Conservation (phyloP, 305 asterid genomes). For the Fraxinus greggii region DNA sequence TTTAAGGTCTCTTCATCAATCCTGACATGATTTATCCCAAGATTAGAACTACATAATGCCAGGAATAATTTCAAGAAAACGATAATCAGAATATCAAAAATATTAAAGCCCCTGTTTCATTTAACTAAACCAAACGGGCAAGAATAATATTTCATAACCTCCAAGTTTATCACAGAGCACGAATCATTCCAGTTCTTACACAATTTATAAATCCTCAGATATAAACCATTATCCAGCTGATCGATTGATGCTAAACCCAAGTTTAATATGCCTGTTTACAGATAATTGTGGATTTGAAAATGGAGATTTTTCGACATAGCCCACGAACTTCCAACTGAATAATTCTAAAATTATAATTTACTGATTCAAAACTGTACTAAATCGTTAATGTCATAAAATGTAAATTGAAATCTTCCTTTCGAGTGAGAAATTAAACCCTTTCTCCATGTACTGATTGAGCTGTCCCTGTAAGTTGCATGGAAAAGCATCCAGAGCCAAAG, state of each 20-base stretch:
- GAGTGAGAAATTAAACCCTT: slow-evolving; percentile 40
- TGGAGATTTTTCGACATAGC: not conserved
- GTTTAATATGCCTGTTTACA: not conserved
- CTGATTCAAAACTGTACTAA: not conserved
- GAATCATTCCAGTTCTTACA: not conserved
- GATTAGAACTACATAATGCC: slow-evolving; percentile 8
- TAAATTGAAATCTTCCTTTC: not conserved
- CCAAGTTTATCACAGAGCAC: not conserved
- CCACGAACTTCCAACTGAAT: not conserved
- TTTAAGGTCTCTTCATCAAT: slow-evolving; percentile 60
- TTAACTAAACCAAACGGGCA: not conserved
- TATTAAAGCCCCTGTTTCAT: not conserved
- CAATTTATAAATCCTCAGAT: not conserved
- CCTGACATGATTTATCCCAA: slow-evolving; percentile 40
- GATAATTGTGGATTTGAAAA: not conserved
- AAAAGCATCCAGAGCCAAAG: slow-evolving; percentile 82
- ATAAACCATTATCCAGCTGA: not conserved
- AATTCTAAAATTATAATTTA: not conserved
- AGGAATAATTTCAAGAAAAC: not conserved
- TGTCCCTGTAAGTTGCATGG: slow-evolving; percentile 68
- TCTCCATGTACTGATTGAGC: slow-evolving; percentile 55
- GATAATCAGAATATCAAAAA: not conserved
- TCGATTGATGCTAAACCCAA: not conserved
- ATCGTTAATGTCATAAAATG: not conserved
- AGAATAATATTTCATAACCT: not conserved